Conservation (phyloP, 768 basidiomycete species). For the Piloderma croceum region DNA sequence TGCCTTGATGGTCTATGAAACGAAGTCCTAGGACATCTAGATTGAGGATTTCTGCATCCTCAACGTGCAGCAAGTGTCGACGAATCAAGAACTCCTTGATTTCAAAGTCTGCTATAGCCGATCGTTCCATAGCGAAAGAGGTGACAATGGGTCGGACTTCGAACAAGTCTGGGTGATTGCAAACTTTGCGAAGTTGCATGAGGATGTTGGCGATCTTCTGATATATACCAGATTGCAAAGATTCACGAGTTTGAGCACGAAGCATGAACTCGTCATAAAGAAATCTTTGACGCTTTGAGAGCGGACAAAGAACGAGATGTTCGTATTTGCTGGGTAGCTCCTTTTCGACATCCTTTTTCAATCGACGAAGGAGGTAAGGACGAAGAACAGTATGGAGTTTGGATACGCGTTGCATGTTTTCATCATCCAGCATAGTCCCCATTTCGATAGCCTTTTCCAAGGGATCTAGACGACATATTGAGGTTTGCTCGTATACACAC, state of each 20-base stretch:
- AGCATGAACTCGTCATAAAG: conserved; percentile 96
- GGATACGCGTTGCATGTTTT: conserved; percentile 75
- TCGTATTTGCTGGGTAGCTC: conserved; percentile 92
- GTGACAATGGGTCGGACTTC: conserved; percentile 81
- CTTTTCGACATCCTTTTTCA: conserved; percentile 97
- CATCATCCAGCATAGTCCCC: conserved; percentile 70
- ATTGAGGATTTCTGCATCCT: conserved; percentile 48
- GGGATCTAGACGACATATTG: conserved; percentile 53
- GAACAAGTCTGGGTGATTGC: conserved; percentile 91
- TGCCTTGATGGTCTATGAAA: conserved; percentile 53
- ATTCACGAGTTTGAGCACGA: conserved; percentile 75
- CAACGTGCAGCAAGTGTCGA: conserved; percentile 55
- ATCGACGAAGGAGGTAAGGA: conserved; percentile 90
- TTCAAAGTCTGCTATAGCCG: conserved; percentile 72
- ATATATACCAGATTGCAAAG: conserved; percentile 79
- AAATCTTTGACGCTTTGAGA: conserved; percentile 91
- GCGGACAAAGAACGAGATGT: conserved; percentile 79
- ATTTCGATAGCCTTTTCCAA: conserved; percentile 91
- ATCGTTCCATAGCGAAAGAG: conserved; percentile 70
- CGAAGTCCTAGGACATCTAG: conserved; percentile 60
- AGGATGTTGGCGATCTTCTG: conserved; percentile 90
- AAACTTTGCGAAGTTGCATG: conserved; percentile 97
- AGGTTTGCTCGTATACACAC: conserved; percentile 1
- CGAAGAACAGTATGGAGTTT: conserved; percentile 94
- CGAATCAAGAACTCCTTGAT: conserved; percentile 86